Evolutionary conservation across 768 basidiomycete genomes (phyloP).

Genomic region (Tubosaeta sp.): DNA sequence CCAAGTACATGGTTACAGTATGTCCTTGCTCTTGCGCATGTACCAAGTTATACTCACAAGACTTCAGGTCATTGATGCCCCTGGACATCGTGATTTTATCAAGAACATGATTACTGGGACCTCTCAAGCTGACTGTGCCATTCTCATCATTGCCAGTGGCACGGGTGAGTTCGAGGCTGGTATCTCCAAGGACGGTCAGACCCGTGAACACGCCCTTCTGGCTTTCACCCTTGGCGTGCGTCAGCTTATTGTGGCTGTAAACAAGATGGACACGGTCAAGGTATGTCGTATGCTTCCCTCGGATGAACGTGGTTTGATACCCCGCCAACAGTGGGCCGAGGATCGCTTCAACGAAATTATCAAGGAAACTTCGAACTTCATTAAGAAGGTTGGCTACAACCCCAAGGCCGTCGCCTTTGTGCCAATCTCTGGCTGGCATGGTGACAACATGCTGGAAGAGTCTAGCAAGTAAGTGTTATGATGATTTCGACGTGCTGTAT

Average conservation of each 20-base stretch:
- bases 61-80: slow-evolving; percentile 93
- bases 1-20: slow-evolving; percentile 91
- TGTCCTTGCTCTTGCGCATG: slow-evolving; percentile 26
- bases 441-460: slow-evolving; percentile 99
- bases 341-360: slow-evolving; percentile 99
- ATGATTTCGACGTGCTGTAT: slow-evolving; percentile 1
- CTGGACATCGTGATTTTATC: slow-evolving; percentile 99
- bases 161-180: slow-evolving; percentile 99
- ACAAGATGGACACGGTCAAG: slow-evolving; percentile 99
- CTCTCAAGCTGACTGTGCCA: slow-evolving; percentile 99
- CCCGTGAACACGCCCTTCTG: slow-evolving; percentile 99
- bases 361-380: slow-evolving; percentile 97
- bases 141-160: slow-evolving; percentile 99
- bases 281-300: slow-evolving; percentile 34
- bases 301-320: slow-evolving; percentile 1
- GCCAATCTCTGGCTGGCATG: slow-evolving; percentile 99
- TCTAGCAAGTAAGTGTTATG: slow-evolving; percentile 70
- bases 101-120: slow-evolving; percentile 99
- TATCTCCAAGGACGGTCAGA: slow-evolving; percentile 99
- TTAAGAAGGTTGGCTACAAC: slow-evolving; percentile 99
- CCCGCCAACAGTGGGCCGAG: slow-evolving; percentile 80
- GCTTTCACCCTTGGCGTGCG: slow-evolving; percentile 99
- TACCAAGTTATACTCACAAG: slow-evolving; percentile 2
- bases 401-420: slow-evolving; percentile 98
- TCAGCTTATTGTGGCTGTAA: slow-evolving; percentile 99